phyloP scores from a whole-genome alignment of 257 asterid species.

The Capsicum pubescens region DNA sequence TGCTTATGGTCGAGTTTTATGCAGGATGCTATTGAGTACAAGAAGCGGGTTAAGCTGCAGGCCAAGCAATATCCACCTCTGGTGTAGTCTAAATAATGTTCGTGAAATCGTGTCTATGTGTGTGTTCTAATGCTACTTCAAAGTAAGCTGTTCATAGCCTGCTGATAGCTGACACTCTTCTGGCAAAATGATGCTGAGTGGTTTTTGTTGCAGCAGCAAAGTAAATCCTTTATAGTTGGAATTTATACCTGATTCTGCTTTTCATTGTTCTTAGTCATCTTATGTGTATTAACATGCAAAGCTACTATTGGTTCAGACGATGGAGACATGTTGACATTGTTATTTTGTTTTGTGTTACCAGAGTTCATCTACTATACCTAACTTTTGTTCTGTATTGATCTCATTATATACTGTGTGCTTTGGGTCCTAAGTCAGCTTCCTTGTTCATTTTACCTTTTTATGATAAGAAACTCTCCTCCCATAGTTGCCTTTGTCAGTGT shows the following conservation, averaged over 20 bases:
- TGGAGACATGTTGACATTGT: background rate
- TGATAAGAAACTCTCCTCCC: background rate
- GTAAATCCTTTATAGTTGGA: constrained; percentile 19
- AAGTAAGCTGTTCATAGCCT: constrained; percentile 3
- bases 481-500: background rate
- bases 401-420: background rate
- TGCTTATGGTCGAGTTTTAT: background rate
- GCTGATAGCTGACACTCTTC: constrained; percentile 11
- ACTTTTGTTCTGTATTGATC: background rate
- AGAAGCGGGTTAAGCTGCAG: constrained; percentile 75
- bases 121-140: background rate
- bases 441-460: background rate
- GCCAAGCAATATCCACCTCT: constrained; percentile 81
- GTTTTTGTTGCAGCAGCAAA: constrained; percentile 13
- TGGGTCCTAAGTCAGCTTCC: background rate
- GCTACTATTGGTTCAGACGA: background rate
- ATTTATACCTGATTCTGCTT: constrained; percentile 22
- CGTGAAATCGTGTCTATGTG: background rate
- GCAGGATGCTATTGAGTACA: constrained; percentile 87
- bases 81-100: constrained; percentile 40
- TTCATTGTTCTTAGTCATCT: background rate
- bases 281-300: constrained; percentile 5
- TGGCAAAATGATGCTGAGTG: constrained; percentile 24
- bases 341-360: background rate
- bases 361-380: background rate